Conservation (phyloP, 306 rosid genomes). For the Cucurbita ficifolia region DNA sequence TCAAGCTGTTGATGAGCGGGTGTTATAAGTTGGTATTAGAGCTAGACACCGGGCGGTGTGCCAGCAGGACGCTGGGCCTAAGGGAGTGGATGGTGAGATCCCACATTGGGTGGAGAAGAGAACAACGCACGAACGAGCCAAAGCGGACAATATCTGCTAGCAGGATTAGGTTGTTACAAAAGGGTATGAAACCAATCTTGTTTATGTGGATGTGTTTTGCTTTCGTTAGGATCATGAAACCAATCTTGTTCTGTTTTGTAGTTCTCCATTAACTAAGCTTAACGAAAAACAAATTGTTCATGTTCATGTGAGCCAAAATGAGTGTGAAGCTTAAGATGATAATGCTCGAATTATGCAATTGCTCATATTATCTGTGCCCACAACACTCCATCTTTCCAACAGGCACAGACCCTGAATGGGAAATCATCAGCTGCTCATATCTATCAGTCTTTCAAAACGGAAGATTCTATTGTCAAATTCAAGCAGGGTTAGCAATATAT, state of each 20-base stretch:
- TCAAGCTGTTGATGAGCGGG: too few relatives aligned
- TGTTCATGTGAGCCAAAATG: slow-evolving; percentile 31
- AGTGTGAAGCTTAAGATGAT: slow-evolving; percentile 38
- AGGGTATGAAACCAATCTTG: too few relatives aligned
- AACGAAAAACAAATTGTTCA: slow-evolving; percentile 14
- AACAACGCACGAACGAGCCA: too few relatives aligned
- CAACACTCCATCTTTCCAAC: not conserved
- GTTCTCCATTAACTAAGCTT: slow-evolving; percentile 34
- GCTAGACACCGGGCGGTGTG: too few relatives aligned
- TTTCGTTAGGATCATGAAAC: not conserved
- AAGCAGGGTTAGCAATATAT: not conserved
- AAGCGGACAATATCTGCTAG: too few relatives aligned
- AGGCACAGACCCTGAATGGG: not conserved
- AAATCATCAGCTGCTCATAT: not conserved
- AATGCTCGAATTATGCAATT: not conserved
- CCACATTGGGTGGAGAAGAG: too few relatives aligned
- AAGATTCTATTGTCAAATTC: not conserved
- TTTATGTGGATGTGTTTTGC: not conserved
- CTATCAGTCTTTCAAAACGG: not conserved
- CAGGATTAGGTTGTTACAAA: too few relatives aligned
- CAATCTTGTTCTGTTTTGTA: slow-evolving; percentile 8
- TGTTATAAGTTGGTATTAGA: too few relatives aligned
- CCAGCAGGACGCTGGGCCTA: too few relatives aligned
- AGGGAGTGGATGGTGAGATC: too few relatives aligned
- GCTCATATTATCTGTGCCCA: not conserved